A percentile compares a stretch with the other conserved stretches of the same genome.
These are phyloP conservation scores for Pseudogymnoascus sp. DNA, from an alignment of 2,329 filamentous ascomycete genomes.

Conservation along the genomic window DNA sequence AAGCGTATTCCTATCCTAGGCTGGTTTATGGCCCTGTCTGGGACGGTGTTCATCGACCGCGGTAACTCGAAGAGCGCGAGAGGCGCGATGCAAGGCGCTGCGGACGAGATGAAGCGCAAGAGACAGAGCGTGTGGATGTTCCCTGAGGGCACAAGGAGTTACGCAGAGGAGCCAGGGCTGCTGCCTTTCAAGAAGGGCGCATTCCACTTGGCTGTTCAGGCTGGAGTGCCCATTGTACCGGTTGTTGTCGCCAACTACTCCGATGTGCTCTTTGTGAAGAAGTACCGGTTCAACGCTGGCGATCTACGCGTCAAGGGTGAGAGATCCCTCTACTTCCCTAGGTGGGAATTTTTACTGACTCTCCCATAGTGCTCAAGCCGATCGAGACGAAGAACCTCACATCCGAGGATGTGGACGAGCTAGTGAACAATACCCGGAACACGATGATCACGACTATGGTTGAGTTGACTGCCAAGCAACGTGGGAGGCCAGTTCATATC, in stretches of 20 bases:
- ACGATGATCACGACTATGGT: slow-evolving; percentile 65
- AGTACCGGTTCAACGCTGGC: slow-evolving; percentile 57
- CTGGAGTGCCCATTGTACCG: slow-evolving; percentile 85
- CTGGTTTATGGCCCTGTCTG: slow-evolving; percentile 86
- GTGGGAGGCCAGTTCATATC: slow-evolving; percentile 30
- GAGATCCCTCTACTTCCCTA: slow-evolving; percentile 17
- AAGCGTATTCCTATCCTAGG: slow-evolving; percentile 76
- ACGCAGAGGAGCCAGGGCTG: slow-evolving; percentile 69
- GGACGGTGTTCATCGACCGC: slow-evolving; percentile 92
- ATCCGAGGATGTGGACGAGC: slow-evolving; percentile 65
- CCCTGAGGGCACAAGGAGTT: slow-evolving; percentile 87
- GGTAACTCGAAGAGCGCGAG: slow-evolving; percentile 74
- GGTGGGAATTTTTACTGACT: slow-evolving; percentile 12
- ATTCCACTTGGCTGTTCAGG: slow-evolving; percentile 91
- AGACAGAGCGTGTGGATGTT: slow-evolving; percentile 78
- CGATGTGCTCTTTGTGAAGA: slow-evolving; percentile 58
- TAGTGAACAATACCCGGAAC: slow-evolving; percentile 60
- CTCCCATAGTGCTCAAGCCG: slow-evolving; percentile 61
- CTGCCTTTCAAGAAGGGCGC: slow-evolving; percentile 99
- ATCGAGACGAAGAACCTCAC: slow-evolving; percentile 69
- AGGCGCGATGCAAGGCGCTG: slow-evolving; percentile 76
- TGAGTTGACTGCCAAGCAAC: slow-evolving; percentile 43
- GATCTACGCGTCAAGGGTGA: slow-evolving; percentile 67
- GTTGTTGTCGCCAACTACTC: slow-evolving; percentile 75
- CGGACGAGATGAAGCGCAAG: slow-evolving; percentile 64